Conservation (phyloP, 495 filamentous ascomycete genomes). For the Penicillium salamii region DNA sequence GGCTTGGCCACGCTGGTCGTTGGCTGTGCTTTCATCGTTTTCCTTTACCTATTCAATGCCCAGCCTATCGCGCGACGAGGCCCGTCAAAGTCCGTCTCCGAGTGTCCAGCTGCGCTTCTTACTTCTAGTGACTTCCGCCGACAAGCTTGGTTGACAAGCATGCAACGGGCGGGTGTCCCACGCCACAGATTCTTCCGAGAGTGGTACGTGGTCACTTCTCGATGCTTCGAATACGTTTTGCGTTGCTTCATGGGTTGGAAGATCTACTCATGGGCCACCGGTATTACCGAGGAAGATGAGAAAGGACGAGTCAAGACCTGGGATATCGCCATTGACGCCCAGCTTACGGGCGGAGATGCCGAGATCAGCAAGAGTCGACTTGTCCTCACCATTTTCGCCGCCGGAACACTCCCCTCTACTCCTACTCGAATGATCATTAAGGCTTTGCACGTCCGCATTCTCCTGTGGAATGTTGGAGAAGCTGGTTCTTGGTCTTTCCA, state of each 20-base stretch:
- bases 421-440: slow-evolving; percentile 88
- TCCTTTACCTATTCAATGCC: slow-evolving; percentile 66
- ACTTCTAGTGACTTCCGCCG: slow-evolving; percentile 82
- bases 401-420: slow-evolving; percentile 80
- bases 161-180: slow-evolving; percentile 94
- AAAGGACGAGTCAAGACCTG: slow-evolving; percentile 85
- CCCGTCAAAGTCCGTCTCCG: slow-evolving; percentile 20
- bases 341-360: slow-evolving; percentile 88
- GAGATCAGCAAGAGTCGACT: slow-evolving; percentile 87
- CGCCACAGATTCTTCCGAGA: slow-evolving; percentile 82
- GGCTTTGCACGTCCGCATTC: slow-evolving; percentile 83
- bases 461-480: slow-evolving; percentile 75
- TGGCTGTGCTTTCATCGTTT: slow-evolving; percentile 63
- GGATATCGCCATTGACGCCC: slow-evolving; percentile 92
- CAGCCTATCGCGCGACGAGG: slow-evolving; percentile 31
- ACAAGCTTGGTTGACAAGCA: slow-evolving; percentile 90
- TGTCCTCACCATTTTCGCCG: slow-evolving; percentile 82
- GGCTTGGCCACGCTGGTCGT: slow-evolving; percentile 63
- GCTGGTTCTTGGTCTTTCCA: slow-evolving; percentile 58
- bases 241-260: slow-evolving; percentile 74
- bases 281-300: slow-evolving; percentile 82
- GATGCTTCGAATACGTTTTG: slow-evolving; percentile 77
- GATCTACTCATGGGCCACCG: slow-evolving; percentile 72
- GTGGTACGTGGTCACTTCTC: slow-evolving; percentile 72
- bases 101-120: slow-evolving; percentile 54